Evolutionary conservation across 306 rosid species (phyloP).

Genomic region (apple (Malus domestica)): ASM211411v1 NC_041793.1:32276501-32277000

Average conservation of each 20-base stretch:
- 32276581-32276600: background rate
- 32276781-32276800: background rate
- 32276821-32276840: constrained; percentile 4
- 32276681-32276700: background rate
- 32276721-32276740: background rate
- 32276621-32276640: background rate
- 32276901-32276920: background rate
- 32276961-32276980: constrained; percentile 32
- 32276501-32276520: background rate
- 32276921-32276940: constrained; percentile 1
- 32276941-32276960: constrained; percentile 58
- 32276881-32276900: background rate
- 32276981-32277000: constrained; percentile 70
- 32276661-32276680: background rate
- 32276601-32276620: background rate
- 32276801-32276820: background rate
- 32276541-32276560: background rate
- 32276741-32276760: background rate
- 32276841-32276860: background rate
- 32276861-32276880: background rate
- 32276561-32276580: background rate
- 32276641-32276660: background rate
- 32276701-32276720: background rate
- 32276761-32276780: background rate
- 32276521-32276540: background rate